Evolutionary conservation across 2,329 filamentous ascomycete genomes (phyloP).

Genomic region (Claviceps maximensis): DNA sequence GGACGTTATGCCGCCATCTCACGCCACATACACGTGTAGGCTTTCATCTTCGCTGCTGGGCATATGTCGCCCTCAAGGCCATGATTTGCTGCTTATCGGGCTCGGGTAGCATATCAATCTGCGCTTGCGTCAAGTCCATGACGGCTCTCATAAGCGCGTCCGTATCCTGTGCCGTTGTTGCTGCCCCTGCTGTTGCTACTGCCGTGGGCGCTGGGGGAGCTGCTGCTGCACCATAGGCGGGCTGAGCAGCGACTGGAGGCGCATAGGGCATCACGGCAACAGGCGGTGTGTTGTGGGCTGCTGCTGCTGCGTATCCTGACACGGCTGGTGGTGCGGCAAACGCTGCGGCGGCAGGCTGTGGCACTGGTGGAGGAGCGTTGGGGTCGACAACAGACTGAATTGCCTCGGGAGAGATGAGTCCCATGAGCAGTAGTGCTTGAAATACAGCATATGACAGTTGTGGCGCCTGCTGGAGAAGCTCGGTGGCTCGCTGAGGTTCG

Average conservation of each 20-base stretch:
- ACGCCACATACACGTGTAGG: too few species aligned
- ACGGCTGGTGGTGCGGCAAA: constrained; percentile 22
- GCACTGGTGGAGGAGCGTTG: constrained; percentile 26
- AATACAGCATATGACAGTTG: constrained; percentile 93
- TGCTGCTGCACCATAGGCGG: constrained; percentile 22
- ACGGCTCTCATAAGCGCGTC: constrained; percentile 70
- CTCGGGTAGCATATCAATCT: constrained; percentile 67
- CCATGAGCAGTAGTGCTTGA: constrained; percentile 84
- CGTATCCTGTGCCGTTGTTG: constrained; percentile 34
- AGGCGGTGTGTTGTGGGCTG: constrained; percentile 34
- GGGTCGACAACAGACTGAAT: constrained; percentile 69
- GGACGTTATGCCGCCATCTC: neutral
- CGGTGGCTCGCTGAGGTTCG: constrained; percentile 72
- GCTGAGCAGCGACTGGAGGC: constrained; percentile 24
- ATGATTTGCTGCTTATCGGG: constrained; percentile 69
- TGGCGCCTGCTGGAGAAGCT: constrained; percentile 76
- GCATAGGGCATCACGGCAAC: constrained; percentile 32
- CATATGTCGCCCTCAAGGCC: constrained; percentile 54
- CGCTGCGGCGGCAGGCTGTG: constrained; percentile 15
- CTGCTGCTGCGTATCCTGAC: constrained; percentile 23
- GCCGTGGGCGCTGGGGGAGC: constrained; percentile 19
- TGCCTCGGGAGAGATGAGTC: constrained; percentile 74
- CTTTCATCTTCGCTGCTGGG: constrained; percentile 24
- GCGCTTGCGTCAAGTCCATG: constrained; percentile 63
- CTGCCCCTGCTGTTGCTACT: constrained; percentile 4